A percentile compares a stretch with the other conserved stretches of the same genome.
phyloP scores from a whole-genome alignment of 2,329 filamentous ascomycete genomes.

The Lachnellula occidentalis region DNA sequence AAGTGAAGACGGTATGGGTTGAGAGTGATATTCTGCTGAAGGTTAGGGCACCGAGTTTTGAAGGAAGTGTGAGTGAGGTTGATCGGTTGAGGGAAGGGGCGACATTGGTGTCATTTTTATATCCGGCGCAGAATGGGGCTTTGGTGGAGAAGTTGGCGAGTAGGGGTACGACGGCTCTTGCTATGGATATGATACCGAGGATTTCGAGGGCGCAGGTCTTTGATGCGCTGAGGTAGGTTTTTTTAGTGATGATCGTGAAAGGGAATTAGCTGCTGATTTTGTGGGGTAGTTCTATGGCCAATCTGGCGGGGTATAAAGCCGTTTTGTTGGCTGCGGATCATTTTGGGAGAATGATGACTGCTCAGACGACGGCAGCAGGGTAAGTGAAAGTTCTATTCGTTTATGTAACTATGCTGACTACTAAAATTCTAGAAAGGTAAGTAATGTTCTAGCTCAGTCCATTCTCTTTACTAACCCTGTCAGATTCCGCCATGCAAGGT shows the following conservation, averaged over 20 bases:
- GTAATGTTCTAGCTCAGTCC: constrained; percentile 2
- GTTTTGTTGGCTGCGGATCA: constrained; percentile 85
- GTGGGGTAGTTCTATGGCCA: constrained; percentile 72
- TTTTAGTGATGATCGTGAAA: neutral
- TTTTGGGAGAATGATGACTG: constrained; percentile 82
- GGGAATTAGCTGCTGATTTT: constrained; percentile 9
- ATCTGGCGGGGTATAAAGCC: constrained; percentile 90
- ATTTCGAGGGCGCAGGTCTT: constrained; percentile 87
- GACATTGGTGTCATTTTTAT: constrained; percentile 76
- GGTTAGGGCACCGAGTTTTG: constrained; percentile 65
- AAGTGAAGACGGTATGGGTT: constrained; percentile 64
- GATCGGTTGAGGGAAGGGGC: constrained; percentile 61
- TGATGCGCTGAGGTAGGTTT: constrained; percentile 58
- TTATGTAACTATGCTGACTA: constrained; percentile 23
- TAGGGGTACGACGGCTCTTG: constrained; percentile 70
- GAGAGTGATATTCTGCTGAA: constrained; percentile 77
- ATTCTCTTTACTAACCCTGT: constrained; percentile 10
- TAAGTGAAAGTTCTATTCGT: constrained; percentile 28
- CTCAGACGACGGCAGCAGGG: constrained; percentile 84
- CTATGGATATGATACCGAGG: constrained; percentile 89
- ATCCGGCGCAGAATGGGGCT: constrained; percentile 73
- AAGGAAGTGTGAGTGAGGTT: constrained; percentile 57
- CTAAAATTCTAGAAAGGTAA: constrained; percentile 25
- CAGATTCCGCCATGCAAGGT: constrained; percentile 89
- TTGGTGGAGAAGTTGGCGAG: constrained; percentile 68